A percentile compares a stretch with the other conserved stretches of the same genome.
Conservation (phyloP, 257 asterid genomes). For the Solanum dulcamara region DNA sequence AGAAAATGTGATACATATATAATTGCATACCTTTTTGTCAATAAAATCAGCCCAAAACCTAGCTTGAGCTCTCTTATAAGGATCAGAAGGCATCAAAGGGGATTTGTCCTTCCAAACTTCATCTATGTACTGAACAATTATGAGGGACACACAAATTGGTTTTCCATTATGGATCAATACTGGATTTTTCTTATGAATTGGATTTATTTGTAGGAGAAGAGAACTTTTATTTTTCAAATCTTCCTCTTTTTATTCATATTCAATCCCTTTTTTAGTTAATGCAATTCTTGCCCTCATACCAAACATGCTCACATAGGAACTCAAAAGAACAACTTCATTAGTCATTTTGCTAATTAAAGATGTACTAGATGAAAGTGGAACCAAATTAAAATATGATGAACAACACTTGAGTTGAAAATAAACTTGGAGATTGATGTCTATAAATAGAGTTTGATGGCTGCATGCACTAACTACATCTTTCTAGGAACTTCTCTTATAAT, state of each 20-base stretch:
- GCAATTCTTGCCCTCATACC: background rate
- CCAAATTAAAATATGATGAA: background rate
- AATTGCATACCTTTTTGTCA: constrained; percentile 14
- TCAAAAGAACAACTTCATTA: background rate
- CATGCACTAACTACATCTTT: background rate
- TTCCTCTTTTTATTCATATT: constrained; percentile 5
- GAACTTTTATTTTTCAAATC: constrained; percentile 7
- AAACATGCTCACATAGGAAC: background rate
- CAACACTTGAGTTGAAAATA: background rate
- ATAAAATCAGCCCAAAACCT: constrained; percentile 24
- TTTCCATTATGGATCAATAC: constrained; percentile 14
- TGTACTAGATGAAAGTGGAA: background rate
- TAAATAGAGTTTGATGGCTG: background rate
- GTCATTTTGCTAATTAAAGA: background rate
- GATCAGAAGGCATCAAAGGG: constrained; percentile 11
- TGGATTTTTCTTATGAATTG: constrained; percentile 12
- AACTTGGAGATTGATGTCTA: background rate
- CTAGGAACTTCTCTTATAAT: background rate
- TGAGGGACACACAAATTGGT: constrained; percentile 10
- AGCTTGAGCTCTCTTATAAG: constrained; percentile 15
- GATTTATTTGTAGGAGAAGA: constrained; percentile 2
- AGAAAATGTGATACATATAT: background rate
- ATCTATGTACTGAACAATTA: constrained; percentile 16
- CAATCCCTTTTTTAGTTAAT: constrained; percentile 1
- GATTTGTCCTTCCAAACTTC: constrained; percentile 10